phyloP scores from a whole-genome alignment of 2,329 filamentous ascomycete genomes.

The Arthroderma sp. region DNA sequence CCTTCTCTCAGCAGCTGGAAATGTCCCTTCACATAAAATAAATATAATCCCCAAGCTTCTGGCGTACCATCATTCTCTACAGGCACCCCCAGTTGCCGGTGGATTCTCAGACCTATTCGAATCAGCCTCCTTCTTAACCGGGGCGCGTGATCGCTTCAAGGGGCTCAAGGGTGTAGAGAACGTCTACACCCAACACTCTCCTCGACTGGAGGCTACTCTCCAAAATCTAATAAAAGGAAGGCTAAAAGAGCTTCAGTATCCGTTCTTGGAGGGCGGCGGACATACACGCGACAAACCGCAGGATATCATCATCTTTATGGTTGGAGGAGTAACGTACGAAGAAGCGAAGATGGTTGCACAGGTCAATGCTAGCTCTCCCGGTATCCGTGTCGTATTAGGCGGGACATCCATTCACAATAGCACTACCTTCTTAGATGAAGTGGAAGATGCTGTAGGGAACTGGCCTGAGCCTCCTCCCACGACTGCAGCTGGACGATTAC shows the following conservation, averaged over 20 bases:
- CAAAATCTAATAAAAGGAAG: constrained; percentile 90
- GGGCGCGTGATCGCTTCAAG: constrained; percentile 76
- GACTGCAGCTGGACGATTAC: constrained; percentile 51
- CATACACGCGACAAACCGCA: constrained; percentile 90
- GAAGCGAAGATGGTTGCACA: constrained; percentile 94
- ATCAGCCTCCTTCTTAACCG: constrained; percentile 78
- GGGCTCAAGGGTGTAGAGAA: constrained; percentile 96
- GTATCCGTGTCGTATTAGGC: constrained; percentile 76
- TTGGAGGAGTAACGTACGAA: constrained; percentile 89
- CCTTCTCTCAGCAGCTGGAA: constrained; percentile 71
- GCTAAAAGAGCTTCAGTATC: constrained; percentile 75
- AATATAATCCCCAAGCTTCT: constrained; percentile 73
- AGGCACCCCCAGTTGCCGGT: constrained; percentile 59
- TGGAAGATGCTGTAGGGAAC: constrained; percentile 71
- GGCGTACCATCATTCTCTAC: constrained; percentile 74
- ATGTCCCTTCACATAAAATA: constrained; percentile 61
- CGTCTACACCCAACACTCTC: constrained; percentile 95
- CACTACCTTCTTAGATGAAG: constrained; percentile 74
- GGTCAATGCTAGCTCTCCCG: constrained; percentile 81
- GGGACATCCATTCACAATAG: constrained; percentile 85
- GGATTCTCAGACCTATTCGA: constrained; percentile 90
- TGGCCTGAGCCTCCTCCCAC: constrained; percentile 63
- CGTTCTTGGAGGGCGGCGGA: constrained; percentile 80
- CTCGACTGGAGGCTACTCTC: constrained; percentile 71
- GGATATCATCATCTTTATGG: constrained; percentile 88